phyloP scores from a whole-genome alignment of 2,329 filamentous ascomycete genomes.

The Tothia fuscella region DNA sequence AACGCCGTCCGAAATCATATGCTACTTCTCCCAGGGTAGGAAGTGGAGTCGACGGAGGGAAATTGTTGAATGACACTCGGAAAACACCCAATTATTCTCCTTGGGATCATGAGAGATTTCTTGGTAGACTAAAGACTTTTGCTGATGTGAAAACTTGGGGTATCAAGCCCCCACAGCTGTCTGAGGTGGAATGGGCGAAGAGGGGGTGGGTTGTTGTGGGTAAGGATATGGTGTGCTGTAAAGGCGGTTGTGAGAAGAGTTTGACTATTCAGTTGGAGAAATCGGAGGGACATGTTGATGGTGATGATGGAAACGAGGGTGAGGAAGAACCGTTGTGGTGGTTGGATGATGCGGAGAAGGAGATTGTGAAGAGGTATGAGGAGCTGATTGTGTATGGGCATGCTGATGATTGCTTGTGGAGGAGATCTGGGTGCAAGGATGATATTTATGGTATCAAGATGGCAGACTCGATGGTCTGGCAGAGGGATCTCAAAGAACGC shows the following conservation, averaged over 20 bases:
- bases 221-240: slow-evolving; percentile 67
- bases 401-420: slow-evolving; percentile 74
- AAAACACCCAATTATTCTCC: slow-evolving; percentile 65
- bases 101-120: slow-evolving; percentile 70
- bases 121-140: slow-evolving; percentile 73
- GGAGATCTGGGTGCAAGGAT: slow-evolving; percentile 70
- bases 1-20: background rate
- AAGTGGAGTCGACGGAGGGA: background rate
- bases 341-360: slow-evolving; percentile 39
- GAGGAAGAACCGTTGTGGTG: slow-evolving; percentile 24
- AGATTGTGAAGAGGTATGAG: slow-evolving; percentile 63
- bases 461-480: slow-evolving; percentile 24
- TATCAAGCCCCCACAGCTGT: slow-evolving; percentile 76
- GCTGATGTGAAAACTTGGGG: slow-evolving; percentile 87
- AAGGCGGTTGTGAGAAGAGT: slow-evolving; percentile 69
- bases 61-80: background rate
- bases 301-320: slow-evolving; percentile 31
- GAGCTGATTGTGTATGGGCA: slow-evolving; percentile 65
- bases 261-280: slow-evolving; percentile 67
- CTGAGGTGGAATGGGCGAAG: slow-evolving; percentile 90
- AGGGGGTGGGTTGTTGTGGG: slow-evolving; percentile 57
- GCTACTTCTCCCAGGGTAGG: background rate
- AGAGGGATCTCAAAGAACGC: slow-evolving; percentile 26
- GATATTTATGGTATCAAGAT: slow-evolving; percentile 51
- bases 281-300: slow-evolving; percentile 30